phyloP scores from a whole-genome alignment of 345 rosid species.

The Xanthoceras sorbifolium region DNA sequence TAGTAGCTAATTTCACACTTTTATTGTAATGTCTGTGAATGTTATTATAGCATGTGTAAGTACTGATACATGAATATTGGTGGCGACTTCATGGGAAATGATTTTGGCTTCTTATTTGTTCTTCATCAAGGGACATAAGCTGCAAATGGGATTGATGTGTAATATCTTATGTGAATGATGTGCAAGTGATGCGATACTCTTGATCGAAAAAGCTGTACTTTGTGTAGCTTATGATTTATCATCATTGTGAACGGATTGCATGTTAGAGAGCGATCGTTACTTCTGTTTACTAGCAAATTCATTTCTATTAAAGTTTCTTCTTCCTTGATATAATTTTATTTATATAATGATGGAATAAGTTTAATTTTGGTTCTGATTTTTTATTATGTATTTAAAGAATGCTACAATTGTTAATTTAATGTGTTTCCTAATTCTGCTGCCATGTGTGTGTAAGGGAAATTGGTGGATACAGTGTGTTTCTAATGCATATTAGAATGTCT shows the following conservation, averaged over 20 bases:
- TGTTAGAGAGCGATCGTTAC: neutral
- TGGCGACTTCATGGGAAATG: constrained; percentile 11
- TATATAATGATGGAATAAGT: neutral
- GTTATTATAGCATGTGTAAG: constrained; percentile 33
- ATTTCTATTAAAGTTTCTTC: neutral
- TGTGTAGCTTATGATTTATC: neutral
- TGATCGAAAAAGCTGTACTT: neutral
- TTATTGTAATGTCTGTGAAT: constrained; percentile 23
- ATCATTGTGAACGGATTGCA: neutral
- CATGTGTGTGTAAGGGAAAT: neutral
- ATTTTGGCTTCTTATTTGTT: neutral
- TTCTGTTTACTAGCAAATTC: neutral
- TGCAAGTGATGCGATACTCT: neutral
- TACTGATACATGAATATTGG: constrained; percentile 21
- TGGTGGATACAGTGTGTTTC: neutral
- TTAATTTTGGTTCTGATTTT: neutral
- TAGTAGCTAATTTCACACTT: constrained; percentile 21
- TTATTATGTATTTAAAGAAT: too few relatives aligned
- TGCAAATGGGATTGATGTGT: neutral
- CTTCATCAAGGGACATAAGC: neutral
- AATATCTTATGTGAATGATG: neutral
- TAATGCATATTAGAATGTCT: too few relatives aligned
- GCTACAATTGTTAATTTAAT: neutral
- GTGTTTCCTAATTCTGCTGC: neutral
- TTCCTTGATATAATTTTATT: neutral